Evolutionary conservation across 139 green algal genomes (phyloP), one percentile per base, ranked within the genome.

Genomic region (Chlamydomonas schloesseri): DNA sequence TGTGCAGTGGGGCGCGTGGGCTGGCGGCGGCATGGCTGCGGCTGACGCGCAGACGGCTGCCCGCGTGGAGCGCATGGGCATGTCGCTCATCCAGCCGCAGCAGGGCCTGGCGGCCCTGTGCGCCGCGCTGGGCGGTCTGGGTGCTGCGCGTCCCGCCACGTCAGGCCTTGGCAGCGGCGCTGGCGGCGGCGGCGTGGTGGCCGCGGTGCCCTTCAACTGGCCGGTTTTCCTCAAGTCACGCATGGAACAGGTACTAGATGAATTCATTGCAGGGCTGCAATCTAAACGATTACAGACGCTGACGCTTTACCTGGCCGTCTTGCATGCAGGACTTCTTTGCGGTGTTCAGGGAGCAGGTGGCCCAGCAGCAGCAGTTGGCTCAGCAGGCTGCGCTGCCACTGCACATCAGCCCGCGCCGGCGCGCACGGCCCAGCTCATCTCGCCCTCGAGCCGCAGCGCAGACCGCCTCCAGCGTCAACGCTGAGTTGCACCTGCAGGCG

Each of bases 1-100:
- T 46, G 84, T 97, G 53, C 95, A 98, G 89, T 98, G 95, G 95
- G 95, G 95, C 46, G 95, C 95, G 13, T 98, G 95, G 95, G 90
- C 93, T 24, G 91, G 87, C 36, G 89, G 62, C 36, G 92, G 92
- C 73, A 95, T 95, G 92, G 92, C 89, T 28, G 88, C 90, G 9
- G 34, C 58, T 37, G 76, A 93, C 84, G 69, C 91, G 3, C 55
- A 72, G 60, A 92, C 90, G 20, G 76, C 86, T 36, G 86, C 71
- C n/a, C 89, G 93, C 36, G 82, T 96, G 72, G 86, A 90, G 74
- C 87, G 81, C 55, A 88, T 94, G 83, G 94, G 94, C 71, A 92
- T 96, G 87, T 88, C 80, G 24, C 80, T 95, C 2, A 74, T 97
- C 37, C 71, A 57, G 36, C 82, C 93, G 28, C 77, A 86, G 67